Base-by-base conservation (phyloP, 768 basidiomycete species). In the Termitomyces sp. region DNA sequence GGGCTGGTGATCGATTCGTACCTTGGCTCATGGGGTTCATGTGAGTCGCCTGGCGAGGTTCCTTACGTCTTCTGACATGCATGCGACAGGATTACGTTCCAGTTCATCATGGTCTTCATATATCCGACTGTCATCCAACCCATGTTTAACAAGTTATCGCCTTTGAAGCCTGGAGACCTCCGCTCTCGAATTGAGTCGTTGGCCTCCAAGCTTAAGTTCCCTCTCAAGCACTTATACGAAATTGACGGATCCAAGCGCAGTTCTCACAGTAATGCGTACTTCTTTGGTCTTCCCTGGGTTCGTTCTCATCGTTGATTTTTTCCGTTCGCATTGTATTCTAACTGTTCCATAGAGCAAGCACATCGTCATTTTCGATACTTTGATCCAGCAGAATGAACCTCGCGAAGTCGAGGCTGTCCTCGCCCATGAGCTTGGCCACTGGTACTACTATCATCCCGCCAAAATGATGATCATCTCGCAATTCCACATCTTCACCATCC, bases 401-500 rank as follows among this genome's bases (percentile, higher is more conserved):
- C 90, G 92, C 23, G 93, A 98, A 69, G 93, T 99, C 27, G 96
- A 98, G 63, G 96, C 97, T 31, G 94, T 99, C n/a, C 82, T 98
- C 40, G 94, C 94, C 0, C 95, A 98, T 70, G 95, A 98, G 63
- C 88, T 98, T 33, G 96, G 96, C 0, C 96, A 98, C 74, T 98
- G 96, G 94, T 91, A 88, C 65, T 85, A 85, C 73, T 78, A 85
- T 61, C 96, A 98, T 76, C 91, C 94, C 1, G 87, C 88, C 57
- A 94, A 97, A 68, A 80, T 97, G 65, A 79, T 98, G 65, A 75
- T 83, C 54, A 80, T 96, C 61, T 89, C 89, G 38, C 94, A 98
- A 64, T 47, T 93, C 50, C 93, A 97, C 76, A 82, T 94, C 59
- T 90, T 96, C 71, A 78, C 84, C 60, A 89, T 95, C 63, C 82